Evolutionary conservation across 2,329 filamentous ascomycete genomes (phyloP), one percentile per base, ranked within the genome.

Genomic region (Bipolaris bicolor): DNA sequence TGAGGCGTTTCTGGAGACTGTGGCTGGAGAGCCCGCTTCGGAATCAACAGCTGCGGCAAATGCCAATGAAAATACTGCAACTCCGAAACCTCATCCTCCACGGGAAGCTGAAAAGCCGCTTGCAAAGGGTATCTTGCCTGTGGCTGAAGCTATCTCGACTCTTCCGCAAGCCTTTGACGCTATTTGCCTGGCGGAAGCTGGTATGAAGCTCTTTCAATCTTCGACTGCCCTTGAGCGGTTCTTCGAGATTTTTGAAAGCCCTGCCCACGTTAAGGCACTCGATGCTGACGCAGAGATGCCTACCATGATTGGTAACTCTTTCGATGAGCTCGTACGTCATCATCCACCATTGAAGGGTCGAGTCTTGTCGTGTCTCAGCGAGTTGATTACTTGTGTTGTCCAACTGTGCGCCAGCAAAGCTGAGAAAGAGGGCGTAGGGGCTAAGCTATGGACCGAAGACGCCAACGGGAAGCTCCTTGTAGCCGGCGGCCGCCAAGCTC

Each of bases 231-330:
- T 99, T 43, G 88, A 93, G 55, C 90, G 87, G 65, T 98, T 93
- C 73, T 90, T 99, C 63, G 91, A 97, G 73, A 92, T 98, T n/a
- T 99, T 99, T 64, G 91, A 97, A 76, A 98, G 92, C 64, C 88
- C 92, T 2, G 84, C 87, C 15, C 96, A 99, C 76, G 87, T 99
- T 56, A 91, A 90, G 66, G 90, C 89, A 62, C 88, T 99, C 83
- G 87, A 91, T 61, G 81, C 82, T 36, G 94, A 97, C 63, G 81
- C 84, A 5, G 87, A 89, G 34, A 82, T 96, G 56, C 85, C 93
- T 9, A 85, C 84, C 29, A 86, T 87, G 37, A 84, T 99, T 48
- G 95, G 95, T 10, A 86, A 85, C 24, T 90, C 88, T 39, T 97
- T 99, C 70, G 95, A 99, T 74, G 95, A 99, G 76, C 84, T 99